Conservation (phyloP, 306 rosid genomes). For the Vigna nakashimae region DNA sequence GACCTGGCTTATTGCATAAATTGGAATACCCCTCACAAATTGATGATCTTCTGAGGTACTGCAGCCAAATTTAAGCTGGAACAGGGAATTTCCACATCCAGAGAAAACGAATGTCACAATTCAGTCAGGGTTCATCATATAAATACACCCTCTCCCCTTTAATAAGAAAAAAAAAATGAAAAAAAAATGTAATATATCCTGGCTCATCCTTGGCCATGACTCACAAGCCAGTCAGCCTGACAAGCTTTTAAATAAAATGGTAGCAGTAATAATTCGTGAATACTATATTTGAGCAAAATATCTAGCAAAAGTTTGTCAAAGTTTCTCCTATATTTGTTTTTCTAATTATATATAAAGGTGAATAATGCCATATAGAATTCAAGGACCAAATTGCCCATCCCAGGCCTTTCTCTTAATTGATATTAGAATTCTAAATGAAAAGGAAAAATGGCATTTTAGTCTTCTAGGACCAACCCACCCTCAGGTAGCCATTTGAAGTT, state of each 20-base stretch:
- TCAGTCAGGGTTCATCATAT: slow-evolving; percentile 38
- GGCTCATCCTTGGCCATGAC: slow-evolving; percentile 6
- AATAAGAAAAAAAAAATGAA: neutral
- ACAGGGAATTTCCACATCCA: slow-evolving; percentile 46
- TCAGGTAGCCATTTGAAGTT: slow-evolving; percentile 53
- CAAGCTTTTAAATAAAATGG: slow-evolving; percentile 2
- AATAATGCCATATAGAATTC: slow-evolving; percentile 5
- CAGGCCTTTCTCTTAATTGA: slow-evolving; percentile 36
- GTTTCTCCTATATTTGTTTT: slow-evolving; percentile 12
- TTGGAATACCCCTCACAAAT: slow-evolving; percentile 93
- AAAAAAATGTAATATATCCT: neutral
- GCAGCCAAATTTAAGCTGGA: slow-evolving; percentile 84
- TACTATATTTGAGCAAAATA: neutral
- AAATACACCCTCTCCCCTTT: slow-evolving; percentile 22
- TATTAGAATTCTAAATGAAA: slow-evolving; percentile 44
- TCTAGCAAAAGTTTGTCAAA: neutral
- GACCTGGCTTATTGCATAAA: slow-evolving; percentile 86
- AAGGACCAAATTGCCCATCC: neutral
- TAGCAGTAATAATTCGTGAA: neutral
- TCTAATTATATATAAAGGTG: neutral
- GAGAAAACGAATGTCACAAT: slow-evolving; percentile 22
- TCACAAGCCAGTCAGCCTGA: neutral
- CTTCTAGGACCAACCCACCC: slow-evolving; percentile 63
- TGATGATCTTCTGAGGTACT: slow-evolving; percentile 92
- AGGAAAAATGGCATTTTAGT: slow-evolving; percentile 44